Evolutionary conservation across 108 stramenopile genomes (phyloP), one percentile per base, ranked within the genome.

Genomic region (Cyclotella baltica): DNA sequence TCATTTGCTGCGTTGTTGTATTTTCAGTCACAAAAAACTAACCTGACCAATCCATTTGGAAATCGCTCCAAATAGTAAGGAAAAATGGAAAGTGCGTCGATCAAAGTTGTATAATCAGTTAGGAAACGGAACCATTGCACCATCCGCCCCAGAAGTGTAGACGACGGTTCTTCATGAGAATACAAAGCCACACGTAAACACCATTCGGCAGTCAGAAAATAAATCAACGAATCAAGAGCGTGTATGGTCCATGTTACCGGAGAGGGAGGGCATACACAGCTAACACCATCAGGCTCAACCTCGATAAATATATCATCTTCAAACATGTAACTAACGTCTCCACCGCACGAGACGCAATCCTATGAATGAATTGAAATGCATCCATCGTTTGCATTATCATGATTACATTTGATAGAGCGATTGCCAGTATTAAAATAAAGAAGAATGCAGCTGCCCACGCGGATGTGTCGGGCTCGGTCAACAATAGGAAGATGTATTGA

Each of bases 351-450:
- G 9, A 19, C 31, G 71, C 92, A 93, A 58, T 78, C 75, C 47
- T 30, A 13, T 89, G 92, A 0, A 67, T 77, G 48, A 75, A 88
- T 53, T 89, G 88, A 35, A 76, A 90, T 8, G 22, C 30, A 16
- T 67, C 19, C 86, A 89, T 85, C 38, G 92, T 93, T 81, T 90
- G 88, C 59, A 89, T 58, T 8, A 88, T 76, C 88, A 90, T 90
- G 57, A 93, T 58, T 48, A 84, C 68, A 62, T 87, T 90, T 10
- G 57, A 74, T 2, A 53, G 4, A 31, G 76, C 61, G 48, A 92
- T 90, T 43, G 82, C 72, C 18, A 86, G 19, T 29, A 92, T 72
- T n/a, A 93, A 22, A 13, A 84, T 35, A 2, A 86, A 59, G 75
- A 88, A 90, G 62, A 89, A 86, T 11, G 78, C 38, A 15, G 84